Conservation (phyloP, 345 rosid genomes). For the Salix udensis region DNA sequence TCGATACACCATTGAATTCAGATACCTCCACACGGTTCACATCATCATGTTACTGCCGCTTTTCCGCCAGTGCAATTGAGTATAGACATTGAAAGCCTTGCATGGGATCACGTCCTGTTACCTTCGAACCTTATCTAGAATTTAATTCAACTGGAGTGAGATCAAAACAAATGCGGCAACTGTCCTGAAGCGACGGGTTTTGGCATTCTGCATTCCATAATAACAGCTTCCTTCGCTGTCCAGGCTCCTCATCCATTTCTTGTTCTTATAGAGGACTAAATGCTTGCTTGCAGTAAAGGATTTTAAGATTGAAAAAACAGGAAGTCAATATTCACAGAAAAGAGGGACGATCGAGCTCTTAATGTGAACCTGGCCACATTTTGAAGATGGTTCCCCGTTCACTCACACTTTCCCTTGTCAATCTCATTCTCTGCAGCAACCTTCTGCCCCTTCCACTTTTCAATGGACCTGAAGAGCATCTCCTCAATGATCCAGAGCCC, state of each 20-base stretch:
- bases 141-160: not conserved
- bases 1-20: not conserved
- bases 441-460: slow-evolving; percentile 43
- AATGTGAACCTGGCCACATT: slow-evolving; percentile 59
- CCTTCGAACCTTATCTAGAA: not conserved
- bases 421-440: slow-evolving; percentile 61
- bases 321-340: slow-evolving; percentile 18
- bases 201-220: not conserved
- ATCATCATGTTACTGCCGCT: not conserved
- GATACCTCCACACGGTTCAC: not conserved
- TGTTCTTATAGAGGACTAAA: not conserved
- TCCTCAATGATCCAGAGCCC: slow-evolving; percentile 44
- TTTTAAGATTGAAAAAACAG: not conserved
- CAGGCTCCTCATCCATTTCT: not conserved
- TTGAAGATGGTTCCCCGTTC: slow-evolving; percentile 49
- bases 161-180: not conserved
- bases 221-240: not conserved
- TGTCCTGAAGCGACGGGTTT: not conserved
- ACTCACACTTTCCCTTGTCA: slow-evolving; percentile 61
- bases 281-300: not conserved
- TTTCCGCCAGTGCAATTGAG: not conserved
- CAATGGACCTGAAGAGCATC: slow-evolving; percentile 71
- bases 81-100: not conserved
- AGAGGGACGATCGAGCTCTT: slow-evolving; percentile 12
- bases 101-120: not conserved